Conservation (phyloP, 2,329 filamentous ascomycete species). For the Trichophyton mentagrophytes region DNA sequence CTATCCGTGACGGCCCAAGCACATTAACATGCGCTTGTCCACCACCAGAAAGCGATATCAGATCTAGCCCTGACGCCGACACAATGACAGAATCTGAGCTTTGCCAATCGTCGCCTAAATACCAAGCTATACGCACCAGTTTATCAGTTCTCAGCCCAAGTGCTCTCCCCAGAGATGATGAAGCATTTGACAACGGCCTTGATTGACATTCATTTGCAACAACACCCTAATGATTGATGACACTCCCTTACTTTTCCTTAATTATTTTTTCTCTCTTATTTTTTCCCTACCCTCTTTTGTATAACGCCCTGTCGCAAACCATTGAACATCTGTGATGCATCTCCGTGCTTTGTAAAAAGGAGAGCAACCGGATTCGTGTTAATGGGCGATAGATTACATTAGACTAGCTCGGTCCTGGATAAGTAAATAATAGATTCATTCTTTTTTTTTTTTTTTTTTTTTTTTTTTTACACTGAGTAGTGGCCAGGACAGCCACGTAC, state of each 20-base stretch:
- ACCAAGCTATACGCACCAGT: neutral
- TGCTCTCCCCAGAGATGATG: neutral
- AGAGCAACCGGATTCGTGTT: too few relatives aligned
- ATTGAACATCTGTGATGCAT: too few relatives aligned
- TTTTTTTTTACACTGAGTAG: too few relatives aligned
- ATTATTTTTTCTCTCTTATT: neutral
- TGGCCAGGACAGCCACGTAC: too few relatives aligned
- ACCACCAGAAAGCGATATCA: neutral
- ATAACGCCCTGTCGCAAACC: too few relatives aligned
- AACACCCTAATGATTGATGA: neutral
- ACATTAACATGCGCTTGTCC: constrained; percentile 14
- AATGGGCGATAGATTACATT: neutral
- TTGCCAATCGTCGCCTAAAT: neutral
- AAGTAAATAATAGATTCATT: neutral
- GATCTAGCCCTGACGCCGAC: neutral
- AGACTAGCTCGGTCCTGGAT: neutral
- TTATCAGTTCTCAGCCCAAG: neutral
- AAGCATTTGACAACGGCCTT: neutral
- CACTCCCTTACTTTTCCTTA: neutral
- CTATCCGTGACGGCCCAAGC: constrained; percentile 35
- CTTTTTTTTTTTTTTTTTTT: too few relatives aligned
- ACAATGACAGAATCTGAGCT: neutral
- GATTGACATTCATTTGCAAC: neutral
- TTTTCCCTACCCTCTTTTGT: too few relatives aligned
- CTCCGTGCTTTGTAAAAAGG: too few relatives aligned